Percentiles rank a stretch among this genome's conserved stretches.
These are phyloP conservation scores for Shiraia sp. DNA, from an alignment of 2,329 filamentous ascomycete genomes.

Conservation along the genomic window DNA sequence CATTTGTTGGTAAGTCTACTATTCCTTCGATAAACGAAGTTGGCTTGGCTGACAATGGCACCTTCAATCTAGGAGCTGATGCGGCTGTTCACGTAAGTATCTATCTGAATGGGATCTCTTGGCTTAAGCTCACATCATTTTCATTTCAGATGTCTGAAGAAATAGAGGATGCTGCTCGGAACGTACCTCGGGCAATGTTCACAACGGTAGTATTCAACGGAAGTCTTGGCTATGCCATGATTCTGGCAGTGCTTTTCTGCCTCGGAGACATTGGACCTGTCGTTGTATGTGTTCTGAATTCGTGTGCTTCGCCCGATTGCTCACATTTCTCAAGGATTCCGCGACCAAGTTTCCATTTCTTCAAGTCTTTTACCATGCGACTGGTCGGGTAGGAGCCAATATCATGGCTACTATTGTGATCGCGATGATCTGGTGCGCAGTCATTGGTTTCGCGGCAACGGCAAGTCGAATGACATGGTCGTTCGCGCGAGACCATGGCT, in stretches of 20 bases:
- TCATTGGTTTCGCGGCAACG: constrained; percentile 42
- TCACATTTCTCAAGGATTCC: too few relatives aligned
- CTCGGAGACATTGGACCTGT: constrained; percentile 37
- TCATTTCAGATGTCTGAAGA: constrained; percentile 38
- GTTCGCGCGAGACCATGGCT: constrained; percentile 46
- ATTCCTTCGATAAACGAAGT: too few relatives aligned
- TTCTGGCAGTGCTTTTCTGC: constrained; percentile 31
- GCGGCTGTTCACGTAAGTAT: constrained; percentile 41
- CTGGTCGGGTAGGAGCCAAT: constrained; percentile 43
- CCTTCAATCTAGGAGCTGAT: constrained; percentile 25
- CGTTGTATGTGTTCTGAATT: too few relatives aligned
- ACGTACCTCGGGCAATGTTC: constrained; percentile 44
- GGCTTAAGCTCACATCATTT: too few relatives aligned
- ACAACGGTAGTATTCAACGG: constrained; percentile 45
- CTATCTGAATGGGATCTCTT: background rate
- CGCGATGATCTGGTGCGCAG: constrained; percentile 39
- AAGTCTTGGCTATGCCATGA: constrained; percentile 42
- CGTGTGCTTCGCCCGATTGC: too few relatives aligned
- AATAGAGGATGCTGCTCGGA: constrained; percentile 31
- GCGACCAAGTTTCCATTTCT: constrained; percentile 52
- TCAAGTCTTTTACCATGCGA: constrained; percentile 49
- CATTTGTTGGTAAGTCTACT: constrained; percentile 39
- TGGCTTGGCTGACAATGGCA: too few relatives aligned
- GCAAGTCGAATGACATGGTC: constrained; percentile 46
- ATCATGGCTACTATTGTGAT: constrained; percentile 46